Evolutionary conservation across 306 rosid species (phyloP).

Genomic region (Neltuma alba): DNA sequence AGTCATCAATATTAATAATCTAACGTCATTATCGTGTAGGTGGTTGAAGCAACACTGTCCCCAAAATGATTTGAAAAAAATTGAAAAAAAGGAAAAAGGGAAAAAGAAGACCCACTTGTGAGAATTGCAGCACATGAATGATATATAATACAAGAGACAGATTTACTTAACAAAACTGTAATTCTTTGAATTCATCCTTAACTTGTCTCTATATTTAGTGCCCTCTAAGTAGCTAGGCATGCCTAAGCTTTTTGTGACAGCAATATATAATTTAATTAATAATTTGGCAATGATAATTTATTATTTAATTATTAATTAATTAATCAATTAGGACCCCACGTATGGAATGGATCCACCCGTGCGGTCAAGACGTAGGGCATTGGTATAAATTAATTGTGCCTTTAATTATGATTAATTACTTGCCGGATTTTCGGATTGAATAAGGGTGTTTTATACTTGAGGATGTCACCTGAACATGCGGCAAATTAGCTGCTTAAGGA

Average conservation of each 20-base stretch:
- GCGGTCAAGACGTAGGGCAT: slow-evolving; percentile 63
- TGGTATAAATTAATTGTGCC: background rate
- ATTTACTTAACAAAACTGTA: slow-evolving; percentile 1
- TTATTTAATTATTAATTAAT: background rate
- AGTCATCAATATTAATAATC: background rate
- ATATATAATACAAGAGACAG: background rate
- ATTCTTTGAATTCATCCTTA: slow-evolving; percentile 24
- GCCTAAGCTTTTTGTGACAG: slow-evolving; percentile 42
- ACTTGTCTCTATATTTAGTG: slow-evolving; percentile 41
- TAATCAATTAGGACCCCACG: slow-evolving; percentile 41
- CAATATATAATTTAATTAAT: slow-evolving; percentile 10
- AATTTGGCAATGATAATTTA: slow-evolving; percentile 9
- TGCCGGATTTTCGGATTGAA: slow-evolving; percentile 42
- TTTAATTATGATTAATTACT: slow-evolving; percentile 40
- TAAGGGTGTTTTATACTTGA: slow-evolving; percentile 50
- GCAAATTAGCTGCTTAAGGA: slow-evolving; percentile 66
- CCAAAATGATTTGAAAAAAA: slow-evolving; percentile 3
- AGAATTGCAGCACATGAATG: background rate
- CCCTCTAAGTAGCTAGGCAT: slow-evolving; percentile 31
- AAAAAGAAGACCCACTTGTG: background rate
- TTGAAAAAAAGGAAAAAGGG: too few species aligned
- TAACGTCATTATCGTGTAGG: slow-evolving; percentile 25
- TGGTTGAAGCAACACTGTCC: slow-evolving; percentile 39
- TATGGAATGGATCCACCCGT: slow-evolving; percentile 47
- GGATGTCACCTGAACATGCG: slow-evolving; percentile 67